Evolutionary conservation across 768 basidiomycete genomes (phyloP).

Genomic region (Tylopilus intermedius): DNA sequence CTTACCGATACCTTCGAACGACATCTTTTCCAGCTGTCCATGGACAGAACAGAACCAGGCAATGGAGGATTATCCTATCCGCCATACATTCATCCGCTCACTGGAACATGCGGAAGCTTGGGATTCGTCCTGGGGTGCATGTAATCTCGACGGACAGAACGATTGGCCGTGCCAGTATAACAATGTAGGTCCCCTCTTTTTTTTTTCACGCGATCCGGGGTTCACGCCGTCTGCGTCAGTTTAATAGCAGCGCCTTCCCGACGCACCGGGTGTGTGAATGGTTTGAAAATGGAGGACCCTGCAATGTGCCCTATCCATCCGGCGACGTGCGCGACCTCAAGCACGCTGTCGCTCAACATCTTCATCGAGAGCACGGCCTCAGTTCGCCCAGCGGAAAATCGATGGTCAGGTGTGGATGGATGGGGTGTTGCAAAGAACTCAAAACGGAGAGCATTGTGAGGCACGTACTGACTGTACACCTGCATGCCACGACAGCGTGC

Average conservation of each 20-base stretch:
- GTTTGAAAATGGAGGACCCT: conserved; percentile 5
- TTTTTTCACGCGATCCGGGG: neutral
- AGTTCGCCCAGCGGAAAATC: conserved; percentile 3
- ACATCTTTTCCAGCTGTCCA: neutral
- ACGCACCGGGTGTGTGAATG: conserved; percentile 5
- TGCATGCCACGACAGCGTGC: conserved; percentile 13
- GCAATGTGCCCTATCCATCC: neutral
- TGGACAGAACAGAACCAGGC: neutral
- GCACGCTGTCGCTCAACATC: conserved; percentile 12
- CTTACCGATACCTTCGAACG: neutral
- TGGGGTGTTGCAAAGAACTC: conserved; percentile 17
- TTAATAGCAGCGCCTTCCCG: neutral
- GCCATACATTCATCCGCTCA: neutral
- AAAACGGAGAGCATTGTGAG: conserved; percentile 25
- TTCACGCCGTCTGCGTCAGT: neutral
- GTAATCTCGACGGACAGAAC: too few species aligned
- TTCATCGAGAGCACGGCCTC: conserved; percentile 4
- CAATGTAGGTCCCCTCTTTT: conserved; percentile 1
- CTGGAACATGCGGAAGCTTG: too few species aligned
- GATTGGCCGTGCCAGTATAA: too few species aligned
- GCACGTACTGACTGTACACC: conserved; percentile 22
- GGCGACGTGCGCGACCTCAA: conserved; percentile 4
- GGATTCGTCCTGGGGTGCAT: too few species aligned
- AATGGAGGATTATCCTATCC: neutral
- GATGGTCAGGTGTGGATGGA: conserved; percentile 14